phyloP scores from a whole-genome alignment of 495 filamentous ascomycete species.

The Parathielavia appendiculata region DNA sequence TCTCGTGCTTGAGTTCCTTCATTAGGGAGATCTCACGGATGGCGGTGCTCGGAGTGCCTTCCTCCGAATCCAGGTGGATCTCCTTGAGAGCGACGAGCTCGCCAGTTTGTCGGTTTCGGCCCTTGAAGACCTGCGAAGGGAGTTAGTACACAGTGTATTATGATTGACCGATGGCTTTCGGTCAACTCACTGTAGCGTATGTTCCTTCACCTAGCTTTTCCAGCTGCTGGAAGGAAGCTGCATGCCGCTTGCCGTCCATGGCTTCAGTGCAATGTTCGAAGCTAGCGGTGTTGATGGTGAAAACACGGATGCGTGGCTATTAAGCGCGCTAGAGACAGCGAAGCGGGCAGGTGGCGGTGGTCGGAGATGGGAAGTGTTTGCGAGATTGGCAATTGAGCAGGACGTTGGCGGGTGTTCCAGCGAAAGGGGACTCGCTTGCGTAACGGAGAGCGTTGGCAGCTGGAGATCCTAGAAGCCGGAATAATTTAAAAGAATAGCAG shows the following conservation, averaged over 20 bases:
- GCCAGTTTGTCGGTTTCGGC: slow-evolving; percentile 89
- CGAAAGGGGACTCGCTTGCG: slow-evolving; percentile 14
- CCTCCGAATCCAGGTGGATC: slow-evolving; percentile 97
- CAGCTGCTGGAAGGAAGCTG: slow-evolving; percentile 96
- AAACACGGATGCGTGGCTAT: neutral
- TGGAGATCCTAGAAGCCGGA: slow-evolving; percentile 22
- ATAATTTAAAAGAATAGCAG: slow-evolving; percentile 20
- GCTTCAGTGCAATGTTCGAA: slow-evolving; percentile 14
- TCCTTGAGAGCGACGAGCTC: slow-evolving; percentile 97
- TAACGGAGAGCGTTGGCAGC: slow-evolving; percentile 6
- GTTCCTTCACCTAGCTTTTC: slow-evolving; percentile 98
- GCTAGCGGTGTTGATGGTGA: slow-evolving; percentile 1
- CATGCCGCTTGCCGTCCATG: slow-evolving; percentile 87
- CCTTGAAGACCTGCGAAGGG: slow-evolving; percentile 81
- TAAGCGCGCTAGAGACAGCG: slow-evolving; percentile 11
- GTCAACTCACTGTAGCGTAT: slow-evolving; percentile 82
- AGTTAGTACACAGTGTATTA: slow-evolving; percentile 1
- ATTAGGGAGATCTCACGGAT: slow-evolving; percentile 98
- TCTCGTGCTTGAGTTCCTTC: slow-evolving; percentile 98
- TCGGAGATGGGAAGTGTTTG: slow-evolving; percentile 27
- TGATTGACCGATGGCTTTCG: neutral
- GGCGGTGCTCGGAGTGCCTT: slow-evolving; percentile 95
- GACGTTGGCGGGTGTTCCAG: slow-evolving; percentile 37
- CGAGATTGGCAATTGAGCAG: slow-evolving; percentile 41
- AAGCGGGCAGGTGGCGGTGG: slow-evolving; percentile 27